phyloP scores from a whole-genome alignment of 139 green algal genomes.

The Penium margaritaceum region DNA sequence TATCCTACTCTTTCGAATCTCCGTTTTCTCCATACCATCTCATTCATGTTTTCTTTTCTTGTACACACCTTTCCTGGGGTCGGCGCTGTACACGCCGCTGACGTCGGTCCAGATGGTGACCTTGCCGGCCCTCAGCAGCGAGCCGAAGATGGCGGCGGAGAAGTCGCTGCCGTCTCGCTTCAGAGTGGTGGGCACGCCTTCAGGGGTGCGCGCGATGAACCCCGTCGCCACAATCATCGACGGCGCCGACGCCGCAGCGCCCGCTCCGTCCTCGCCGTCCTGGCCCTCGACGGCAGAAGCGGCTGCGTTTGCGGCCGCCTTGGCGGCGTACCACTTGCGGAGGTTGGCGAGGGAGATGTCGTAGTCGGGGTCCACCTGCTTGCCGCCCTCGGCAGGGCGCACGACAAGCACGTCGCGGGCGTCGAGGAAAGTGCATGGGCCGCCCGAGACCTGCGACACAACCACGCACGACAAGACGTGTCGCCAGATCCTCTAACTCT shows the following conservation, averaged over 20 bases:
- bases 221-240: constrained; percentile 55
- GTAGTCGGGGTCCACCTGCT: constrained; percentile 86
- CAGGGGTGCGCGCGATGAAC: constrained; percentile 78
- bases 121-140: constrained; percentile 63
- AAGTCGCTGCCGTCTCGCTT: constrained; percentile 88
- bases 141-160: constrained; percentile 85
- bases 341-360: constrained; percentile 61
- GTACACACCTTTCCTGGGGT: constrained; percentile 74
- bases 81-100: constrained; percentile 86
- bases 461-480: too few species aligned
- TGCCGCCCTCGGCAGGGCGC: constrained; percentile 37
- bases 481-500: too few species aligned
- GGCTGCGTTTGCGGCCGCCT: too few species aligned
- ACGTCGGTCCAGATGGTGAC: constrained; percentile 99
- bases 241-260: background rate
- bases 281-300: too few species aligned
- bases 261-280: background rate
- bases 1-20: too few species aligned
- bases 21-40: too few species aligned
- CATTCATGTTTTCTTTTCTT: too few species aligned
- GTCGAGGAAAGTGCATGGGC: constrained; percentile 76
- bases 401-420: constrained; percentile 82
- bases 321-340: constrained; percentile 59
- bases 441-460: background rate
- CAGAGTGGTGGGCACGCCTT: constrained; percentile 64